Evolutionary conservation across 768 basidiomycete species (phyloP).

Genomic region (Gelatoporia subvermispora): DNA sequence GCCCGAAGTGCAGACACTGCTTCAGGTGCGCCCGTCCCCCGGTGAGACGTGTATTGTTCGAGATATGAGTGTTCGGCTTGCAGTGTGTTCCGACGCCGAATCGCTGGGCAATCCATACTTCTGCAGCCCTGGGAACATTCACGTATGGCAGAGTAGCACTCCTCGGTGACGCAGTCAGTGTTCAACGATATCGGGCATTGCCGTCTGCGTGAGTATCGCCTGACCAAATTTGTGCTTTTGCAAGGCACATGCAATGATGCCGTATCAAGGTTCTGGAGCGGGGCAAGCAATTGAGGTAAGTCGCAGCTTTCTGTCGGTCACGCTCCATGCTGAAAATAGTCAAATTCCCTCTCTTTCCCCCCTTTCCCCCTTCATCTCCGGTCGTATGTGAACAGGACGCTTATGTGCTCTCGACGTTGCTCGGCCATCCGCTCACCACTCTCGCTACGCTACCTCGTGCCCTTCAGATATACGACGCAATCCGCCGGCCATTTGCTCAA

Average conservation of each 20-base stretch:
- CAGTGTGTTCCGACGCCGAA: not conserved
- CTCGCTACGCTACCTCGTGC: constrained; percentile 14
- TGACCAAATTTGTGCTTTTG: too few relatives aligned
- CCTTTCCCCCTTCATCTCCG: not conserved
- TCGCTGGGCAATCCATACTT: constrained; percentile 58
- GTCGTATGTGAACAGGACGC: constrained; percentile 24
- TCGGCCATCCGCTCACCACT: constrained; percentile 38
- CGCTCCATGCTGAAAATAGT: too few relatives aligned
- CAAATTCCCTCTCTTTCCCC: not conserved
- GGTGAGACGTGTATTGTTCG: not conserved
- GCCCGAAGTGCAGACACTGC: constrained; percentile 50
- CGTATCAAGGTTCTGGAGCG: constrained; percentile 41
- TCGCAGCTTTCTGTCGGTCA: not conserved
- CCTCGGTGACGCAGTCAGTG: constrained; percentile 35
- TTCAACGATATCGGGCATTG: too few relatives aligned
- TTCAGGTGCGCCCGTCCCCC: constrained; percentile 36
- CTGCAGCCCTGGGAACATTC: constrained; percentile 46
- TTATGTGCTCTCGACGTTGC: constrained; percentile 31
- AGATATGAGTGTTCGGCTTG: not conserved
- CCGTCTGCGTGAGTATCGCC: too few relatives aligned
- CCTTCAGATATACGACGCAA: constrained; percentile 25
- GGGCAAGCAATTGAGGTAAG: constrained; percentile 40
- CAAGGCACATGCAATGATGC: constrained; percentile 36
- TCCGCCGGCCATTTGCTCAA: constrained; percentile 26
- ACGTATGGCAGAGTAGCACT: constrained; percentile 49